These are phyloP conservation scores for Vanrija sp. DNA, from an alignment of 1,284 basidiomycete species.

Conservation along the genomic window DNA sequence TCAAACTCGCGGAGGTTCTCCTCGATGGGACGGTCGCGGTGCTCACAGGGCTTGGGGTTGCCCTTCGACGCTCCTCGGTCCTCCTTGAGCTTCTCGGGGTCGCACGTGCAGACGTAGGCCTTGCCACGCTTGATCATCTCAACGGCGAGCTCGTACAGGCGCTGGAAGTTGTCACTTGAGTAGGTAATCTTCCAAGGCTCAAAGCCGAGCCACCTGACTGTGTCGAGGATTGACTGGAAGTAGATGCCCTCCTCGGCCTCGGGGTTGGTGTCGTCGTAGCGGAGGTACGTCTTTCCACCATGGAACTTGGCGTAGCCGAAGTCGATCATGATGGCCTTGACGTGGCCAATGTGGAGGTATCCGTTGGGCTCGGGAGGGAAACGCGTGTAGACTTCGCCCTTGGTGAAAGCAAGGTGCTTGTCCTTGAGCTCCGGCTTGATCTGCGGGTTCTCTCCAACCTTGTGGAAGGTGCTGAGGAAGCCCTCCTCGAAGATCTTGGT, in stretches of 20 bases:
- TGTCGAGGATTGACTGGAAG: constrained; percentile 95
- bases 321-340: constrained; percentile 97
- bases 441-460: constrained; percentile 92
- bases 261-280: constrained; percentile 97
- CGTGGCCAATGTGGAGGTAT: constrained; percentile 93
- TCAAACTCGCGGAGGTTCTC: constrained; percentile 87
- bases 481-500: constrained; percentile 82
- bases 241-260: constrained; percentile 94
- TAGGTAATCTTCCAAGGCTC: constrained; percentile 99
- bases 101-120: constrained; percentile 95
- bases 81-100: constrained; percentile 85
- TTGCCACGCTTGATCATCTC: constrained; percentile 85
- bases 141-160: constrained; percentile 83
- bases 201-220: constrained; percentile 92
- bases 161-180: constrained; percentile 94
- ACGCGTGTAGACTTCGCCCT: constrained; percentile 84
- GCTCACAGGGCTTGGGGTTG: constrained; percentile 79
- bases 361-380: constrained; percentile 99
- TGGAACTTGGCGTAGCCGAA: constrained; percentile 96
- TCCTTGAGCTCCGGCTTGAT: constrained; percentile 72
- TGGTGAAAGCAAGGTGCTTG: constrained; percentile 75
- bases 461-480: constrained; percentile 89
- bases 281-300: constrained; percentile 84
- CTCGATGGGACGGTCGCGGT: constrained; percentile 74
- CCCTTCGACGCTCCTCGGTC: constrained; percentile 79